phyloP scores from a whole-genome alignment of 1,139 yeast species.

The Candida sanyaensis region DNA sequence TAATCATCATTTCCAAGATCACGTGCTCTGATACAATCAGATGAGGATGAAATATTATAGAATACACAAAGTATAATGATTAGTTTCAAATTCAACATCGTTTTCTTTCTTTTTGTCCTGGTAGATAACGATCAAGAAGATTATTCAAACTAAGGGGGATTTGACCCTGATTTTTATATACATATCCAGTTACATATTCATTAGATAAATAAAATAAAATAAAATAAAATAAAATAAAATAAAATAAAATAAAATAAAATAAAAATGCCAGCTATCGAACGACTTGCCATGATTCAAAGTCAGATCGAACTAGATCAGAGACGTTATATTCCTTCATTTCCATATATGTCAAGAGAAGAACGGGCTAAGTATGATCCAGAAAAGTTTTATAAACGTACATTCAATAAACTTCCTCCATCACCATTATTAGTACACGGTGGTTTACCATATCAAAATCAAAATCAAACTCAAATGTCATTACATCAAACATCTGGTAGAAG shows the following conservation, averaged over 20 bases:
- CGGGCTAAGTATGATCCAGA: conserved; percentile 15
- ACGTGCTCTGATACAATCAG: conserved; percentile 1
- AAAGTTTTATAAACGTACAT: neutral
- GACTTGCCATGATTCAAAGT: conserved; percentile 22
- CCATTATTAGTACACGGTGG: neutral
- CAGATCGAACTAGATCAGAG: conserved; percentile 15
- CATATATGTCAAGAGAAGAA: conserved; percentile 17
- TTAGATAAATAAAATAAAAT: no score
- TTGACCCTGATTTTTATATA: neutral
- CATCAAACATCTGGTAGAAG: neutral
- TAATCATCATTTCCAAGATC: neutral
- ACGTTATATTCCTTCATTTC: conserved; percentile 19
- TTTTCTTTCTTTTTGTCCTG: neutral
- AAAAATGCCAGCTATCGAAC: conserved; percentile 12
- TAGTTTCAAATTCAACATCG: neutral
- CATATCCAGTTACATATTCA: no score
- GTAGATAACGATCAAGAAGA: no score
- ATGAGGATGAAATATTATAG: neutral
- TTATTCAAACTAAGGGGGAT: no score
- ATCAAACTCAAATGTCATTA: neutral
- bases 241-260: neutral
- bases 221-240: no score
- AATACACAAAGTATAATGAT: neutral
- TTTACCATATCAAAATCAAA: neutral
- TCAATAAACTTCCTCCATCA: neutral